Percentiles rank a stretch among this genome's conserved stretches.
Evolutionary conservation across 1,284 basidiomycete species (phyloP).

Genomic region (Cerioporus squamosus): DNA sequence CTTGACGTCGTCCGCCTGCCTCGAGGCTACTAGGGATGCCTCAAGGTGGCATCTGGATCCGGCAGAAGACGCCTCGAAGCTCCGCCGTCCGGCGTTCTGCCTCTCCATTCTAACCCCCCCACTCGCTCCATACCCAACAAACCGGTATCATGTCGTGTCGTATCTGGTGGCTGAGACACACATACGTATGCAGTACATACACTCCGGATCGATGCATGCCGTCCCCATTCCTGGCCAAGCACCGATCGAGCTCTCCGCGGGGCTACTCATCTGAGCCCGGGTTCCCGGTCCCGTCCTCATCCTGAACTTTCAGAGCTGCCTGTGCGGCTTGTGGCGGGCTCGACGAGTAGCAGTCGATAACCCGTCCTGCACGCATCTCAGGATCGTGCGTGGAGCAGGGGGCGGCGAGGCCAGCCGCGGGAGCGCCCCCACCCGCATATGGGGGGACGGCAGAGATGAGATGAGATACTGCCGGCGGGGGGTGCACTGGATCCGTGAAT

Average conservation of each 20-base stretch:
- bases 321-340: no score
- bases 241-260: no score
- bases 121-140: not conserved
- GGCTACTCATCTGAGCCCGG: no score
- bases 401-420: not conserved
- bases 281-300: no score
- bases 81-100: slow-evolving; percentile 6
- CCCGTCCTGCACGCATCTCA: no score
- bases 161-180: not conserved
- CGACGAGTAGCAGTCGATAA: no score
- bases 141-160: not conserved
- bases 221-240: no score
- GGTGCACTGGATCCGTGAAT: slow-evolving; percentile 10
- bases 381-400: not conserved
- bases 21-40: slow-evolving; percentile 18
- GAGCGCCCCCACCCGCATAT: not conserved
- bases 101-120: not conserved
- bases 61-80: slow-evolving; percentile 3
- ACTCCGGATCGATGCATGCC: not conserved
- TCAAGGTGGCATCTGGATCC: slow-evolving; percentile 9
- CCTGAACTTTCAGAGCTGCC: no score
- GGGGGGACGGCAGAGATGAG: not conserved
- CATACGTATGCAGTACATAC: not conserved
- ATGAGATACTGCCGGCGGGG: not conserved
- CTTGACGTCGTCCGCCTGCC: slow-evolving; percentile 4